These are phyloP conservation scores for Holtermannia corniformis DNA, from an alignment of 768 basidiomycete genomes.

Conservation along the genomic window DNA sequence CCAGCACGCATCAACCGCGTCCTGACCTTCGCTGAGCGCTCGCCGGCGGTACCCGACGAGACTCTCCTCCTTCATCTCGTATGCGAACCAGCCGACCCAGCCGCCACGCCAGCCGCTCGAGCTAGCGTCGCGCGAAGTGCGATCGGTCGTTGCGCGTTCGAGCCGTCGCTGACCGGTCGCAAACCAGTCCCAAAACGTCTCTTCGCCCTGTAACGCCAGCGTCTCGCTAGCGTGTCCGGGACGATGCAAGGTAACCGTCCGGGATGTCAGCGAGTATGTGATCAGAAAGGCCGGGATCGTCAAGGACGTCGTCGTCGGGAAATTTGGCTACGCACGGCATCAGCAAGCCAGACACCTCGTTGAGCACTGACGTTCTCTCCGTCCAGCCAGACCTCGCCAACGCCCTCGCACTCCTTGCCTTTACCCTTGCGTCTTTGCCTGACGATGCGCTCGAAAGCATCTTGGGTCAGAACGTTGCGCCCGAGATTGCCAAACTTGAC, in stretches of 20 bases:
- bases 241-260: conserved; percentile 25
- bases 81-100: conserved; percentile 42
- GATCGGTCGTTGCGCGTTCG: background rate
- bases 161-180: conserved; percentile 8
- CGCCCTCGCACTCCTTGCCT: conserved; percentile 16
- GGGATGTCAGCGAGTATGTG: conserved; percentile 25
- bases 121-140: too few species aligned
- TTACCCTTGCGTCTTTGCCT: conserved; percentile 10
- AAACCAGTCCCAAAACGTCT: conserved; percentile 39
- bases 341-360: background rate
- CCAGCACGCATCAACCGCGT: conserved; percentile 35
- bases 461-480: conserved; percentile 11
- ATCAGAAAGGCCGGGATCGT: conserved; percentile 31
- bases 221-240: background rate
- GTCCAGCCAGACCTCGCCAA: conserved; percentile 40
- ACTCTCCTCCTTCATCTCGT: conserved; percentile 42
- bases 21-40: background rate
- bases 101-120: conserved; percentile 32
- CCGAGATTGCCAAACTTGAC: conserved; percentile 17
- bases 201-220: conserved; percentile 7
- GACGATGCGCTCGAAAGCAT: conserved; percentile 26
- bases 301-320: conserved; percentile 33
- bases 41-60: conserved; percentile 28
- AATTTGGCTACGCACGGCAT: conserved; percentile 17
- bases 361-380: conserved; percentile 33